These are phyloP conservation scores for Phoma sp. DNA, from an alignment of 2,329 filamentous ascomycete genomes.

Conservation along the genomic window DNA sequence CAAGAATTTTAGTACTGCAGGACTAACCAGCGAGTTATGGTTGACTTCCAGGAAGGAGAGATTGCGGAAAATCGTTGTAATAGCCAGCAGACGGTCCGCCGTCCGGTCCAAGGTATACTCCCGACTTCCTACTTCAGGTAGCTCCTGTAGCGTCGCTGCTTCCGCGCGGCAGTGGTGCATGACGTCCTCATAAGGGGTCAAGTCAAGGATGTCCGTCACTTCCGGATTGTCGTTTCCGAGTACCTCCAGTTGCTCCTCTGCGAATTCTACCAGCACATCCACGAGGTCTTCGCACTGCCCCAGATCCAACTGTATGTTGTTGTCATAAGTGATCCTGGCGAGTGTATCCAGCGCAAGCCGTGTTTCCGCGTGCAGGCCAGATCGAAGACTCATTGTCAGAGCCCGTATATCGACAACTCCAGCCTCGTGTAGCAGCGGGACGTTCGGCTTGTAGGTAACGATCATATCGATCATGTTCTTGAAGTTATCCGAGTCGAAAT, in stretches of 20 bases:
- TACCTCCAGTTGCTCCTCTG: conserved; percentile 83
- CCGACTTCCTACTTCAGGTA: conserved; percentile 73
- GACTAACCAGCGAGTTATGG: conserved; percentile 74
- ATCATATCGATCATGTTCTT: conserved; percentile 75
- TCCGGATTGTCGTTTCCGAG: conserved; percentile 85
- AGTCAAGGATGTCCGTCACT: conserved; percentile 82
- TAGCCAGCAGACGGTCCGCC: conserved; percentile 84
- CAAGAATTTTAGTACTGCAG: conserved; percentile 80
- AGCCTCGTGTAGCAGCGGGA: conserved; percentile 77
- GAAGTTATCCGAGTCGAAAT: conserved; percentile 62
- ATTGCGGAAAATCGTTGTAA: conserved; percentile 91
- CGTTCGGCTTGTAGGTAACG: conserved; percentile 71
- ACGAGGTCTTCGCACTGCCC: conserved; percentile 74
- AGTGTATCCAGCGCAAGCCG: conserved; percentile 86
- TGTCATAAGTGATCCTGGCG: conserved; percentile 67
- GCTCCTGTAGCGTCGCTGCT: conserved; percentile 72
- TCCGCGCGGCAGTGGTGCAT: conserved; percentile 79
- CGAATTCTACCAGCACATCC: conserved; percentile 87
- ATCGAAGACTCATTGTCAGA: conserved; percentile 86
- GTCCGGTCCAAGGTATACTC: conserved; percentile 85
- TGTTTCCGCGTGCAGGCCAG: conserved; percentile 88
- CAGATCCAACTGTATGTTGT: conserved; percentile 40
- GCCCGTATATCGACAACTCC: conserved; percentile 90
- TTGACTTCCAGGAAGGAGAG: conserved; percentile 86
- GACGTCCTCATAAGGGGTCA: conserved; percentile 87